Evolutionary conservation across 441 rosid genomes (phyloP), one percentile per base, ranked within the genome.

Genomic region (Pelargonium myrrhifolium): DNA sequence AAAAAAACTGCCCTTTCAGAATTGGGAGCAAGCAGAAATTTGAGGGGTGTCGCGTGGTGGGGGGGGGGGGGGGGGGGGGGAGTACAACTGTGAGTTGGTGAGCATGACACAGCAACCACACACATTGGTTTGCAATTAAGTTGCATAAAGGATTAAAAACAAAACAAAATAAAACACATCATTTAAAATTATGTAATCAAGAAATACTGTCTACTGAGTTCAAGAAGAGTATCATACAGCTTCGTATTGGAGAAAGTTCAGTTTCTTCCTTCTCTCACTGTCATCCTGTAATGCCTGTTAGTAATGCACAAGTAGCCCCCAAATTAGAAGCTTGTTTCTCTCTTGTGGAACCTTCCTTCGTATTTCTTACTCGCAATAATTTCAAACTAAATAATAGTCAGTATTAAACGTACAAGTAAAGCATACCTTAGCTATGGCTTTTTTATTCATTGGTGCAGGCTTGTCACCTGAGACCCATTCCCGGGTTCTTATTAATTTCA

Each of bases 201-300:
- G 72, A 81, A 79, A 75, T 62, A 62, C 68, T 49, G 70, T 31
- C 37, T 31, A 31, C 58, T 51, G 58, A 74, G 68, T 69, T 64
- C 49, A 69, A 72, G 75, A 71, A 73, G 76, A 81, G 71, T 75
- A 72, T 76, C 93, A 71, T 87, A 93, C 97, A 72, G 99, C 96
- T 85, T 86, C 98, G 73, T 93, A 89, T 77, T 85, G 26, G 73
- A 93, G 92, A 76, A 90, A 75, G 82, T 85, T 93, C 35, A 93
- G 80, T 77, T 82, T 90, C 86, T 83, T 90, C 82, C 95, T 87
- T 76, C 86, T 85, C 71, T 89, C 92, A 15, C 95, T 76, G 75
- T 87, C 95, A 80, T 90, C 87, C 53, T 65, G 84, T 68, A 86
- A 60, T 67, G 81, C 89, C 98, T 90, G 88, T 56, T 14, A 58